Percentiles rank a stretch among this genome's conserved stretches.
These are phyloP conservation scores for Penicillium cosmopolitanum DNA, from an alignment of 495 filamentous ascomycete genomes.

Conservation along the genomic window DNA sequence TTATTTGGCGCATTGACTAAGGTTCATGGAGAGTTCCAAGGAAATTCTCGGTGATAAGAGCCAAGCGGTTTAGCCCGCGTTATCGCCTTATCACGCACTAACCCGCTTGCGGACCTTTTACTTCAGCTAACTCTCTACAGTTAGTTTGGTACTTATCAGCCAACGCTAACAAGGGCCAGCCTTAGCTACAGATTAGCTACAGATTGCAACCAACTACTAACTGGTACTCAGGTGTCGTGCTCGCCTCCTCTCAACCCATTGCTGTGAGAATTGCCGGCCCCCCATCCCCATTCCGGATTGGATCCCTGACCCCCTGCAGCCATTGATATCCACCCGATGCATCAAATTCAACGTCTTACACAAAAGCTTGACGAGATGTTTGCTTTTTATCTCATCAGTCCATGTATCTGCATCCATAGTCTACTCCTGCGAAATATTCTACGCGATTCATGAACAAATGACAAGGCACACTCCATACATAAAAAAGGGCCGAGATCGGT, in stretches of 20 bases:
- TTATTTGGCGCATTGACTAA: background rate
- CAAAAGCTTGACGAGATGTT: background rate
- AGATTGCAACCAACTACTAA: too few relatives aligned
- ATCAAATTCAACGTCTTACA: conserved; percentile 13
- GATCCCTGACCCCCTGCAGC: conserved; percentile 5
- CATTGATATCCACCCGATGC: background rate
- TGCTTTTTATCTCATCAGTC: background rate
- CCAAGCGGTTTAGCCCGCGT: background rate
- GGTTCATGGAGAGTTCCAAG: background rate
- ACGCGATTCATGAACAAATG: too few relatives aligned
- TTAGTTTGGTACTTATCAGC: too few relatives aligned
- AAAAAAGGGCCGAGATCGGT: conserved; percentile 2
- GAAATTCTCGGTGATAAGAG: conserved; percentile 3
- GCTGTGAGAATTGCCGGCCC: background rate
- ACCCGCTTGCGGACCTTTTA: conserved; percentile 6
- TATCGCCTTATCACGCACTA: conserved; percentile 10
- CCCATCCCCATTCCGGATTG: conserved; percentile 1
- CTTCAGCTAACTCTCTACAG: too few relatives aligned
- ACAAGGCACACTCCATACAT: background rate
- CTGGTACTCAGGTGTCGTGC: too few relatives aligned
- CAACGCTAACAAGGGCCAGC: too few relatives aligned
- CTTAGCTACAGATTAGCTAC: too few relatives aligned
- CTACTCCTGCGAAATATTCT: too few relatives aligned
- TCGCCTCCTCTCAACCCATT: background rate
- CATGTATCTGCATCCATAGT: too few relatives aligned